A percentile compares a stretch with the other conserved stretches of the same genome.
Conservation (phyloP, 129 eudicot species). For the Flaveria trinervia region DNA sequence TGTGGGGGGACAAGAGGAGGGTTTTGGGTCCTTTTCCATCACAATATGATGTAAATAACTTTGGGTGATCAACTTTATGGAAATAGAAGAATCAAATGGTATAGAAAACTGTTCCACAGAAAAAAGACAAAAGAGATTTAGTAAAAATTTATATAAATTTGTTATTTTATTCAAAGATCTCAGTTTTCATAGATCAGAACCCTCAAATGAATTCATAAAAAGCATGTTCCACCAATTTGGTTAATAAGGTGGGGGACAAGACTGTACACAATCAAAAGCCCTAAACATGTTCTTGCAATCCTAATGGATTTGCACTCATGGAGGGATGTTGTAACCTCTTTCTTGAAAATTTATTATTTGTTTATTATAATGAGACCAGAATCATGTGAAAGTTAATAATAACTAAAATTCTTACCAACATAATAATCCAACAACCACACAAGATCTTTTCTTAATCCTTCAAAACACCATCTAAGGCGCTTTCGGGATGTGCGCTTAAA, state of each 20-base stretch:
- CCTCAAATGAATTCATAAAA: not conserved
- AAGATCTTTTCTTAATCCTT: not conserved
- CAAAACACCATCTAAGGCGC: not conserved
- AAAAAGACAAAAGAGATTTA: not conserved
- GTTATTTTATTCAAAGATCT: not conserved
- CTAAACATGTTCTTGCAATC: constrained; percentile 34
- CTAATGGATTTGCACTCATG: constrained; percentile 36
- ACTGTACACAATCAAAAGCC: constrained; percentile 21
- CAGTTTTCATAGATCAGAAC: constrained; percentile 3
- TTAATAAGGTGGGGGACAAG: constrained; percentile 41
- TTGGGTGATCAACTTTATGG: constrained; percentile 22
- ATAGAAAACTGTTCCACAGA: not conserved
- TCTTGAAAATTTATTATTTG: constrained; percentile 1
- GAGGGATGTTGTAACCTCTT: constrained; percentile 15
- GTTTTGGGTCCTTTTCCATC: constrained; percentile 16
- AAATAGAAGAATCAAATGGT: constrained; percentile 14
- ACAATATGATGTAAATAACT: constrained; percentile 28
- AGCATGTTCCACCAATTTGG: constrained; percentile 19
- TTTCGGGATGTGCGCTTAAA: not conserved
- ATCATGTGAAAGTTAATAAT: constrained; percentile 14
- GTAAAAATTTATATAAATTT: not conserved
- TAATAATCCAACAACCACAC: constrained; percentile 20
- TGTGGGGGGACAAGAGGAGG: constrained; percentile 24
- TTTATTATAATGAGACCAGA: constrained; percentile 21
- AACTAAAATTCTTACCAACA: constrained; percentile 16